phyloP scores from a whole-genome alignment of 495 filamentous ascomycete genomes.

The Penicillium arizonense region DNA sequence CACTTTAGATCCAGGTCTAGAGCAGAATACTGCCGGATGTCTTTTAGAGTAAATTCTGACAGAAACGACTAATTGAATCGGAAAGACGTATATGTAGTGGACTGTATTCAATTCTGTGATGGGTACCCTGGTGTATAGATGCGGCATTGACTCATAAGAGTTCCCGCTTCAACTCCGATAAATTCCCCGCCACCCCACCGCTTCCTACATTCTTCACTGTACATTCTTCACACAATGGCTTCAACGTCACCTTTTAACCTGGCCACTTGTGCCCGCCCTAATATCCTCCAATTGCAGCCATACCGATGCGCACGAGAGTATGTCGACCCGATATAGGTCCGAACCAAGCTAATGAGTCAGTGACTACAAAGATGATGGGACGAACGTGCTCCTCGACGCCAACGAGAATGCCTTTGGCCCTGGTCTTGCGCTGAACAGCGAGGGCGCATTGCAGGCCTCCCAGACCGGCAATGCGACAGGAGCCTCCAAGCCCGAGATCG shows the following conservation, averaged over 20 bases:
- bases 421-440: conserved; percentile 49
- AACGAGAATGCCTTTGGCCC: conserved; percentile 98
- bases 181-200: conserved; percentile 25
- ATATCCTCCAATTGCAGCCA: conserved; percentile 78
- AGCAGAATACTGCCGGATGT: too few relatives aligned
- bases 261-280: conserved; percentile 75
- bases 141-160: conserved; percentile 16
- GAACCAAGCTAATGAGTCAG: conserved; percentile 50
- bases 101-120: too few relatives aligned
- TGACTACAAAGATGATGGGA: conserved; percentile 99
- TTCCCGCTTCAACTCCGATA: conserved; percentile 18
- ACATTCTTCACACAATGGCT: conserved; percentile 32
- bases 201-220: conserved; percentile 6
- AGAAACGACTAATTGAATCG: too few relatives aligned
- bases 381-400: conserved; percentile 92
- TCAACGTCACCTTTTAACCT: conserved; percentile 63
- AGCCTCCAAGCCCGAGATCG: conserved; percentile 48
- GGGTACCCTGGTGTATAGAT: conserved; percentile 1
- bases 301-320: conserved; percentile 85
- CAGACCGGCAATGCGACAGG: conserved; percentile 35
- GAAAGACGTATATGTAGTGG: too few relatives aligned
- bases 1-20: too few relatives aligned
- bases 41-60: too few relatives aligned
- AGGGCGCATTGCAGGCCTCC: conserved; percentile 44
- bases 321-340: conserved; percentile 28